phyloP scores from a whole-genome alignment of 805 yeast species.

The Diddensiella transvaalensis region DNA sequence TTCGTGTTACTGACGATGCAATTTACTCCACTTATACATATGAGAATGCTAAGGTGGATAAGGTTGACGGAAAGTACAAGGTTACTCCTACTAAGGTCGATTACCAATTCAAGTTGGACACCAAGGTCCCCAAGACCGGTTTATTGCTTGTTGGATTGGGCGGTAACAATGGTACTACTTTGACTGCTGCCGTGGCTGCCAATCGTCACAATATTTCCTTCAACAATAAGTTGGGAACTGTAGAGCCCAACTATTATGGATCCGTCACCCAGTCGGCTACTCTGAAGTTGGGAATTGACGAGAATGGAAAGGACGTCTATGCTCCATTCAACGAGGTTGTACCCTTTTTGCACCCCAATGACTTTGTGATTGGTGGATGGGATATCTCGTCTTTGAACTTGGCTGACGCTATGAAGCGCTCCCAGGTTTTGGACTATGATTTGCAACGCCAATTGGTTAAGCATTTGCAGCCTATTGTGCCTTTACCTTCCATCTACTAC shows the following conservation, averaged over 20 bases:
- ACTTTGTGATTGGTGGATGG: slow-evolving; percentile 91
- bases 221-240: slow-evolving; percentile 75
- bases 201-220: slow-evolving; percentile 75
- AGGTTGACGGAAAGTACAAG: slow-evolving; percentile 47
- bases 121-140: slow-evolving; percentile 80
- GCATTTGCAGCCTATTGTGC: slow-evolving; percentile 57
- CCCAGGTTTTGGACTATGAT: slow-evolving; percentile 81
- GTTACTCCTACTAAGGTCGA: slow-evolving; percentile 72
- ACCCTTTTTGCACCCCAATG: slow-evolving; percentile 88
- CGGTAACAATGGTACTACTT: slow-evolving; percentile 94
- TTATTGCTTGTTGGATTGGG: slow-evolving; percentile 90
- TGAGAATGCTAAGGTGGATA: slow-evolving; percentile 70
- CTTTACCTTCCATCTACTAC: slow-evolving; percentile 84
- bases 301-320: slow-evolving; percentile 76
- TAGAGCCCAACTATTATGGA: slow-evolving; percentile 82
- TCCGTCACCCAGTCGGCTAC: slow-evolving; percentile 94
- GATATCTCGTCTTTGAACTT: slow-evolving; percentile 75
- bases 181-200: slow-evolving; percentile 80
- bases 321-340: slow-evolving; percentile 88
- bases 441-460: slow-evolving; percentile 72
- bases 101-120: slow-evolving; percentile 82
- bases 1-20: slow-evolving; percentile 47
- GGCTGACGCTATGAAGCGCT: slow-evolving; percentile 75
- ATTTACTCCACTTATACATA: slow-evolving; percentile 59
- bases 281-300: slow-evolving; percentile 82